Conservation (phyloP, 768 basidiomycete species). For the Suillus fuscotomentosus region DNA sequence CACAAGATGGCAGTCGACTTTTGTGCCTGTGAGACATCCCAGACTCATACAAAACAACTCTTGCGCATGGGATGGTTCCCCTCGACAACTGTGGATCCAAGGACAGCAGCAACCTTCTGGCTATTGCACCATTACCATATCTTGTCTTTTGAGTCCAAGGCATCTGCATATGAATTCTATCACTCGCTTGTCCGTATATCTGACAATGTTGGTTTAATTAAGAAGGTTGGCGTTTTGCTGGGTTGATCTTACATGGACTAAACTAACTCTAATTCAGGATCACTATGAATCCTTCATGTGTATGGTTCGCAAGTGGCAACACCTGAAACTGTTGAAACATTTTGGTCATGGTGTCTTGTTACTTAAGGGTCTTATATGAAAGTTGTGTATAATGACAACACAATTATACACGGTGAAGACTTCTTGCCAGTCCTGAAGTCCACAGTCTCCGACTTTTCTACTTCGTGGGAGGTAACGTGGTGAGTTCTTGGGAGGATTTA, state of each 20-base stretch:
- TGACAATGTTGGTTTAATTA: slow-evolving; percentile 21
- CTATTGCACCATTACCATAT: slow-evolving; percentile 26
- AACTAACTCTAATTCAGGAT: background rate
- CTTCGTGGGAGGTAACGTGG: too few relatives aligned
- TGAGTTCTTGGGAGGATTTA: too few relatives aligned
- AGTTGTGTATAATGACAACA: too few relatives aligned
- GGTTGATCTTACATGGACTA: background rate
- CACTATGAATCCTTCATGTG: slow-evolving; percentile 20
- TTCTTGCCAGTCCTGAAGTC: too few relatives aligned
- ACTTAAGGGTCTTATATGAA: too few relatives aligned
- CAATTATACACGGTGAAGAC: too few relatives aligned
- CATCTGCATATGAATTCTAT: slow-evolving; percentile 27
- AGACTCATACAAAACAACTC: slow-evolving; percentile 10
- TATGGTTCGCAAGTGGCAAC: slow-evolving; percentile 17
- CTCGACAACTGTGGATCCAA: slow-evolving; percentile 1
- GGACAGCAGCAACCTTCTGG: background rate
- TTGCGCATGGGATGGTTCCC: slow-evolving; percentile 13
- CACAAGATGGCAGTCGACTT: slow-evolving; percentile 18
- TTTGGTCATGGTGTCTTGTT: slow-evolving; percentile 2
- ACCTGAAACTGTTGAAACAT: slow-evolving; percentile 17
- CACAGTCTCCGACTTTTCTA: too few relatives aligned
- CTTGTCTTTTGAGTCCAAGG: slow-evolving; percentile 29
- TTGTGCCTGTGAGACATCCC: slow-evolving; percentile 10
- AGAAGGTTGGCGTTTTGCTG: background rate
- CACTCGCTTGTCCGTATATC: slow-evolving; percentile 20